Conservation (phyloP, 176 grass and related monocot genomes). For the Hordeum marinum region DNA sequence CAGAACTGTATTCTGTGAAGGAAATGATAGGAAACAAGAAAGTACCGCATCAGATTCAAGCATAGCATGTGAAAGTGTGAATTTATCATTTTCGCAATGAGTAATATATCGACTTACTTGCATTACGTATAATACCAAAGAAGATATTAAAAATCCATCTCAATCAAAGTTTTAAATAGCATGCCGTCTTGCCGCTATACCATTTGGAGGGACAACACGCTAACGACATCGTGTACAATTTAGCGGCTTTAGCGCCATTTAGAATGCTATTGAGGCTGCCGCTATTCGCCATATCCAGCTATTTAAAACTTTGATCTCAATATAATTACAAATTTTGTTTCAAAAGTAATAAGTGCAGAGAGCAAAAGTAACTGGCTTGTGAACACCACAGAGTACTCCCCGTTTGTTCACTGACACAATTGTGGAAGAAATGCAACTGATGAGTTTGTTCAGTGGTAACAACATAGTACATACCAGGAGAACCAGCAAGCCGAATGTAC, state of each 20-base stretch:
- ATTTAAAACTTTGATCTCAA: too few species aligned
- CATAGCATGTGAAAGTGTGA: background rate
- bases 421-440: background rate
- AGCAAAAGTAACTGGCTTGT: background rate
- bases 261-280: too few species aligned
- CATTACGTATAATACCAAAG: conserved; percentile 34
- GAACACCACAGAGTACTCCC: too few species aligned
- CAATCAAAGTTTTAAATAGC: background rate
- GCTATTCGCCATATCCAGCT: too few species aligned
- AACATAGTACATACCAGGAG: conserved; percentile 20
- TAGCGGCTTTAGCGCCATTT: too few species aligned
- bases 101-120: background rate
- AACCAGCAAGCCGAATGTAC: conserved; percentile 18
- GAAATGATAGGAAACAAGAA: background rate
- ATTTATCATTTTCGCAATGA: background rate
- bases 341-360: background rate
- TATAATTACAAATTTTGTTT: background rate
- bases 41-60: background rate
- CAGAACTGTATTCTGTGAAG: background rate
- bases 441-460: background rate
- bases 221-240: too few species aligned
- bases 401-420: background rate
- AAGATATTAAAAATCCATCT: background rate
- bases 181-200: too few species aligned
- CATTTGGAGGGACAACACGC: too few species aligned